phyloP scores from a whole-genome alignment of 768 basidiomycete genomes.

The Kockovaella imperatae region DNA sequence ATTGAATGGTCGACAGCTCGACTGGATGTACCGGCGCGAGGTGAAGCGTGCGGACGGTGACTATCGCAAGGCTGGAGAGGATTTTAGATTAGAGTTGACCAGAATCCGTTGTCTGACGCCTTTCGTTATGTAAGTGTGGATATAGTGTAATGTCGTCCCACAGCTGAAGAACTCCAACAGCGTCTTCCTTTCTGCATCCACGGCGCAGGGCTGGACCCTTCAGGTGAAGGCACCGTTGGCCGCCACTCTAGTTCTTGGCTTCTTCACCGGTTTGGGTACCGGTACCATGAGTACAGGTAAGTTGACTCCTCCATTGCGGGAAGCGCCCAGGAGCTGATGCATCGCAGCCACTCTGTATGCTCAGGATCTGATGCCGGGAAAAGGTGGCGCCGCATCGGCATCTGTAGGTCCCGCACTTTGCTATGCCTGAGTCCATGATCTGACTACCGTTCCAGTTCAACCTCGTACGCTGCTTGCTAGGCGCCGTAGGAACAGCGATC shows the following conservation, averaged over 20 bases:
- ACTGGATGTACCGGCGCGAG: slow-evolving; percentile 56
- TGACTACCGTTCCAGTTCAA: no score
- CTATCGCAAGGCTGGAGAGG: slow-evolving; percentile 19
- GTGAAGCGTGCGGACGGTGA: slow-evolving; percentile 30
- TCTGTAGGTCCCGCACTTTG: no score
- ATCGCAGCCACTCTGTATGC: slow-evolving; percentile 30
- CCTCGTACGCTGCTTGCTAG: slow-evolving; percentile 39
- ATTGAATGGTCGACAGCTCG: slow-evolving; percentile 58
- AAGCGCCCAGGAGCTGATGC: background rate
- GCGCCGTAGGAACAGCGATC: slow-evolving; percentile 35
- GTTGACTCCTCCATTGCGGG: background rate
- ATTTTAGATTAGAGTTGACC: slow-evolving; percentile 15
- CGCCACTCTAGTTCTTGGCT: slow-evolving; percentile 38
- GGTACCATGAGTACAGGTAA: slow-evolving; percentile 23
- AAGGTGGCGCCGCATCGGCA: slow-evolving; percentile 41
- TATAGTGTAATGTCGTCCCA: background rate
- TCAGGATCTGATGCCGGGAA: slow-evolving; percentile 43
- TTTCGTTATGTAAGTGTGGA: slow-evolving; percentile 22
- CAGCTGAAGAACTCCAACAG: slow-evolving; percentile 6
- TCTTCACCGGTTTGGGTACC: slow-evolving; percentile 37
- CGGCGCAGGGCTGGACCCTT: slow-evolving; percentile 42
- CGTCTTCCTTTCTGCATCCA: slow-evolving; percentile 23
- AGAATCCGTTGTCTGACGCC: slow-evolving; percentile 24
- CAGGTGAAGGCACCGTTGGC: slow-evolving; percentile 34
- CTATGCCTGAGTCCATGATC: no score